These are phyloP conservation scores for Globisporangium cystogenes DNA, from an alignment of 352 stramenopile genomes.

Conservation along the genomic window DNA sequence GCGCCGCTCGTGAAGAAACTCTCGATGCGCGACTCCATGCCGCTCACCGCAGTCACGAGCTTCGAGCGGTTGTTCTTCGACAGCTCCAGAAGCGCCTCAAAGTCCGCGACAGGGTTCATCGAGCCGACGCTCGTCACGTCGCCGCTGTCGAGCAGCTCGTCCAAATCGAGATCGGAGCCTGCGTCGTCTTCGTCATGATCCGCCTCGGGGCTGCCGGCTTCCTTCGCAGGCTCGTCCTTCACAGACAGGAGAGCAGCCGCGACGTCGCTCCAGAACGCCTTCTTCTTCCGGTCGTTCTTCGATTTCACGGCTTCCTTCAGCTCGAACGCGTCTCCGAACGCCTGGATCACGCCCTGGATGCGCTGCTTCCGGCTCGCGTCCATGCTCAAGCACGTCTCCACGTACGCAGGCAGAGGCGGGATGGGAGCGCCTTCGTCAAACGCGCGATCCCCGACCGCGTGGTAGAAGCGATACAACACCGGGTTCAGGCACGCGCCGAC, in stretches of 20 bases:
- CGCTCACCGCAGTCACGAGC: slow-evolving; percentile 44
- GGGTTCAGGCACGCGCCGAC: slow-evolving; percentile 66
- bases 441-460: slow-evolving; percentile 49
- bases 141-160: slow-evolving; percentile 62
- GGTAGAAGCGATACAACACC: slow-evolving; percentile 66
- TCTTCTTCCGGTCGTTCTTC: slow-evolving; percentile 61
- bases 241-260: slow-evolving; percentile 14
- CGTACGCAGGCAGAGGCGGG: slow-evolving; percentile 41
- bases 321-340: slow-evolving; percentile 69
- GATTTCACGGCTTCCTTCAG: slow-evolving; percentile 72
- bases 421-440: slow-evolving; percentile 42
- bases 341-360: slow-evolving; percentile 53
- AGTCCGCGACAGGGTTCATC: slow-evolving; percentile 83
- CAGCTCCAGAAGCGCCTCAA: slow-evolving; percentile 62
- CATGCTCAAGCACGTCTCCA: slow-evolving; percentile 65
- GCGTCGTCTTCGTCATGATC: slow-evolving; percentile 23
- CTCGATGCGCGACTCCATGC: slow-evolving; percentile 67
- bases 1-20: slow-evolving; percentile 46
- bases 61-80: slow-evolving; percentile 34
- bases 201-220: slow-evolving; percentile 13
- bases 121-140: slow-evolving; percentile 67
- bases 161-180: slow-evolving; percentile 68
- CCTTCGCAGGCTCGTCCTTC: slow-evolving; percentile 18
- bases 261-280: slow-evolving; percentile 78
- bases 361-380: slow-evolving; percentile 32